Conservation (phyloP, 331 rosid species). For the Rosa hybrid region DNA sequence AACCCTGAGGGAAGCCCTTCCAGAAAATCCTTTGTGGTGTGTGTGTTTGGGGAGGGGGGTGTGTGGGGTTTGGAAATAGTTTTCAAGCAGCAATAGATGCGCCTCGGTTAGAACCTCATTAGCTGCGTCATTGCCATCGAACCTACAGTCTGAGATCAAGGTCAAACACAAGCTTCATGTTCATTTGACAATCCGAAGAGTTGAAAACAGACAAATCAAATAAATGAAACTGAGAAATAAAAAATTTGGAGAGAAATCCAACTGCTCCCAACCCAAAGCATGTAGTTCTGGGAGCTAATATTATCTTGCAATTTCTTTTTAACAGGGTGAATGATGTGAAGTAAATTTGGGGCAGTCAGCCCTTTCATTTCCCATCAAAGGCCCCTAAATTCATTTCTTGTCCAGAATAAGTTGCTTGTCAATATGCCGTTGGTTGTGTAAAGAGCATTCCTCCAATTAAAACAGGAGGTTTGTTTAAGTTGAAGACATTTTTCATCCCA, state of each 20-base stretch:
- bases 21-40: too few relatives aligned
- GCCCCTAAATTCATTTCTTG: not conserved
- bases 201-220: not conserved
- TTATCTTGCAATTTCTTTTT: not conserved
- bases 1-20: too few relatives aligned
- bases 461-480: not conserved
- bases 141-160: not conserved
- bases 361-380: not conserved
- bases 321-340: not conserved
- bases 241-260: too few relatives aligned
- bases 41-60: too few relatives aligned
- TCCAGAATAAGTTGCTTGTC: not conserved
- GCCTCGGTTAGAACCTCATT: too few relatives aligned
- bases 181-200: not conserved
- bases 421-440: not conserved
- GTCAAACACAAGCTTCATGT: not conserved
- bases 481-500: not conserved
- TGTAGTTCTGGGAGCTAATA: not conserved
- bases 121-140: too few relatives aligned
- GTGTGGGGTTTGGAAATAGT: too few relatives aligned
- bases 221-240: too few relatives aligned
- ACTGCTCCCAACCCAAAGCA: too few relatives aligned
- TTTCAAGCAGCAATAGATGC: too few relatives aligned
- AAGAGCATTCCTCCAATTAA: not conserved
- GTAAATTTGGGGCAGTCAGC: not conserved